A percentile compares a stretch with the other conserved stretches of the same genome.
These are phyloP conservation scores for Vitis rotundifolia DNA, from an alignment of 164 flowering plant genomes.

Conservation along the genomic window DNA sequence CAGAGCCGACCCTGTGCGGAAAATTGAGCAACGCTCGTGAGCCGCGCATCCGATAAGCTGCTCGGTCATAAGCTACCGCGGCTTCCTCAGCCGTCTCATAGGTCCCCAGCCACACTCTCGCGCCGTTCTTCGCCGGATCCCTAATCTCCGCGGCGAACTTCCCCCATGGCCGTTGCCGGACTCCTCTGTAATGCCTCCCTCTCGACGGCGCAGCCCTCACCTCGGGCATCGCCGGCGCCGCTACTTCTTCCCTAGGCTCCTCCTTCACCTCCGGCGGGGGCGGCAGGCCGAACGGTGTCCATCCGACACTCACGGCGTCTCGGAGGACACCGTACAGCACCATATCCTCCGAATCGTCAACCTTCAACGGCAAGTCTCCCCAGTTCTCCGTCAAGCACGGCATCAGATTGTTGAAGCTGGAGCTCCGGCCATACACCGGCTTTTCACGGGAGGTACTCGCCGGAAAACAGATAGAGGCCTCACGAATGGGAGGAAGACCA, in stretches of 20 bases:
- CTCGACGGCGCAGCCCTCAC: too few species aligned
- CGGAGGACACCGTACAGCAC: conserved; percentile 20
- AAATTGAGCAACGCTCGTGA: conserved; percentile 31
- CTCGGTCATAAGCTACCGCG: conserved; percentile 33
- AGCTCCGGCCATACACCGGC: background rate
- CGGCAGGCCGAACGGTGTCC: conserved; percentile 18
- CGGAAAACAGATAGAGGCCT: too few species aligned
- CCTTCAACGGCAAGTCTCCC: conserved; percentile 32
- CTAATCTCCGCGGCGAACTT: conserved; percentile 37
- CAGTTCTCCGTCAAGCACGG: conserved; percentile 26
- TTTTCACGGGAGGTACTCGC: too few species aligned
- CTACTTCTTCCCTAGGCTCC: background rate
- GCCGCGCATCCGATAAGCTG: conserved; percentile 33
- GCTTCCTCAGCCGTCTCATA: conserved; percentile 36
- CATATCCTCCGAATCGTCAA: conserved; percentile 33
- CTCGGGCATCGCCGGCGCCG: background rate
- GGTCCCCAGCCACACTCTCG: conserved; percentile 36
- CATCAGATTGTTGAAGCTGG: conserved; percentile 10
- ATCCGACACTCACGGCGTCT: conserved; percentile 22
- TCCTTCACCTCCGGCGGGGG: background rate
- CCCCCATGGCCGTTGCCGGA: conserved; percentile 37
- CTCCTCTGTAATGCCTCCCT: conserved; percentile 31
- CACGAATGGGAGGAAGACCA: too few species aligned
- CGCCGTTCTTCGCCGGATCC: conserved; percentile 34
- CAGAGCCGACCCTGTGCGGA: conserved; percentile 22